These are phyloP conservation scores for Prunus fruticosa DNA, from an alignment of 306 rosid genomes.

Conservation along the genomic window DNA sequence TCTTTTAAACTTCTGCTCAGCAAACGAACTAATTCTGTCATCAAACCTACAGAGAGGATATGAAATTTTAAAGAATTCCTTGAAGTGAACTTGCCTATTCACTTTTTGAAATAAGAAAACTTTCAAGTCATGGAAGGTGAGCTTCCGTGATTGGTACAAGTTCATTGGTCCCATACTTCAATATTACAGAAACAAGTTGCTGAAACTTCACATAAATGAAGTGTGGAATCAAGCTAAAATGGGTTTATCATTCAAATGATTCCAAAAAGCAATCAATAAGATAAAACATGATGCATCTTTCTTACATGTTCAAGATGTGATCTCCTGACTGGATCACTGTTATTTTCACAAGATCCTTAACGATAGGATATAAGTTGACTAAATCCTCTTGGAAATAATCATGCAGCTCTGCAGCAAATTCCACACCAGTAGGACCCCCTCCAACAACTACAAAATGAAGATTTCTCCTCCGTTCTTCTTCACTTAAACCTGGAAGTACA, in stretches of 20 bases:
- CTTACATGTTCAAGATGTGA: constrained; percentile 94
- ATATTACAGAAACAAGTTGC: not conserved
- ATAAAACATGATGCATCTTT: not conserved
- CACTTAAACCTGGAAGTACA: constrained; percentile 70
- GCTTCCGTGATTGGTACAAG: not conserved
- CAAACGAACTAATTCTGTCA: constrained; percentile 87
- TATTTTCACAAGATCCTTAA: constrained; percentile 74
- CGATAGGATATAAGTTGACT: constrained; percentile 62
- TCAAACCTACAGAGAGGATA: constrained; percentile 61
- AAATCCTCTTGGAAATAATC: constrained; percentile 82
- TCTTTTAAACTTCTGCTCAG: constrained; percentile 78
- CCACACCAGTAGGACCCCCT: constrained; percentile 98
- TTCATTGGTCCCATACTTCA: not conserved
- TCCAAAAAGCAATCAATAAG: not conserved
- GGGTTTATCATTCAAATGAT: not conserved
- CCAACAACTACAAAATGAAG: constrained; percentile 98
- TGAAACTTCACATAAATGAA: not conserved
- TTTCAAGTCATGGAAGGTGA: not conserved
- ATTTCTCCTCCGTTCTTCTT: constrained; percentile 67
- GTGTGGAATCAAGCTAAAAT: not conserved
- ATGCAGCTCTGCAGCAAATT: constrained; percentile 97
- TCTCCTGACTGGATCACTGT: constrained; percentile 92
- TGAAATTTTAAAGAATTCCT: not conserved
- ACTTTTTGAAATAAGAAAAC: constrained; percentile 5
- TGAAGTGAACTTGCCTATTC: constrained; percentile 5